Percentiles rank a stretch among this genome's conserved stretches.
phyloP scores from a whole-genome alignment of 2,329 filamentous ascomycete genomes.

The Nothopassalora personata region DNA sequence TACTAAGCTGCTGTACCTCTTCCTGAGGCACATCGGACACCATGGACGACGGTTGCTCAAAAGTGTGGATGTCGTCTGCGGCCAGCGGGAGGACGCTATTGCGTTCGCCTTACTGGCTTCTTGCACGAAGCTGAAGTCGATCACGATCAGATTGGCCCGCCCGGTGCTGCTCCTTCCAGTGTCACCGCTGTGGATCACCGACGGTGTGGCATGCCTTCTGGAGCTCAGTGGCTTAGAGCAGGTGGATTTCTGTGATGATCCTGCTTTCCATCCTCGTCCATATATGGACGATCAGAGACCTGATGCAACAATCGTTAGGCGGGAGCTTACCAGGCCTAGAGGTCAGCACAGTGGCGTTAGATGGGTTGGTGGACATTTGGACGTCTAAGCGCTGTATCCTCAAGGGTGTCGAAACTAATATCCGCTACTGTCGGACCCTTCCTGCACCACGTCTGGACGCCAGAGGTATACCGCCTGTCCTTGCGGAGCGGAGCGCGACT shows the following conservation, averaged over 20 bases:
- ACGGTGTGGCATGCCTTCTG: constrained; percentile 26
- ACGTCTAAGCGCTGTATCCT: constrained; percentile 12
- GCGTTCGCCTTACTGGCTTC: constrained; percentile 28
- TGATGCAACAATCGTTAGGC: constrained; percentile 21
- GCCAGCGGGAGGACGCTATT: constrained; percentile 28
- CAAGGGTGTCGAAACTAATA: no score
- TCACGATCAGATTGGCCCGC: constrained; percentile 23
- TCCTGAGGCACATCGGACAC: constrained; percentile 29
- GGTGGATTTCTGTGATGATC: constrained; percentile 21
- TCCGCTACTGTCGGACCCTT: no score
- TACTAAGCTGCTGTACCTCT: constrained; percentile 41
- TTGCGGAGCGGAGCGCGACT: no score
- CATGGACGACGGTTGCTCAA: constrained; percentile 23
- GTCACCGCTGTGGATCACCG: constrained; percentile 24
- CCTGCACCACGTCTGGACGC: no score
- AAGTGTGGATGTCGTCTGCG: constrained; percentile 24
- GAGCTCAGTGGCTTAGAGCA: constrained; percentile 24
- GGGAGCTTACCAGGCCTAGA: constrained; percentile 22
- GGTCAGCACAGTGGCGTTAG: constrained; percentile 19
- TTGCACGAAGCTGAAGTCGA: constrained; percentile 22
- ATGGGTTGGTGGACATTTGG: constrained; percentile 22
- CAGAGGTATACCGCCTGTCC: no score
- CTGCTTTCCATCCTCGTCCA: neutral
- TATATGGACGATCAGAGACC: constrained; percentile 19
- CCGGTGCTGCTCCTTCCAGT: constrained; percentile 17